Evolutionary conservation across 257 asterid genomes (phyloP).

Genomic region (Marsdenia floribunda): DNA sequence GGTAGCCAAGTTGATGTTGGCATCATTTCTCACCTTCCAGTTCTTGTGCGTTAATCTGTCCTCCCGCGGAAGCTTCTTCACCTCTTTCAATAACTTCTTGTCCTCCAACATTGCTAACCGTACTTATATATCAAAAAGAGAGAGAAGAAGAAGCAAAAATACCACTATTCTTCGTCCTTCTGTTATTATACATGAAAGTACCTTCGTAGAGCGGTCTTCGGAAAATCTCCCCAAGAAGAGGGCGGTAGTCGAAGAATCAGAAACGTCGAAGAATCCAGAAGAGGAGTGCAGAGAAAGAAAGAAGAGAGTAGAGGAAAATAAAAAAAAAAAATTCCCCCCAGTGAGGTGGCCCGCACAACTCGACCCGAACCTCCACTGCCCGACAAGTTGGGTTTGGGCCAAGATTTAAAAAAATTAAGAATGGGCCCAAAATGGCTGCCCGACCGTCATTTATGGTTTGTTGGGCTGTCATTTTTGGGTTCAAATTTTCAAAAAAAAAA

Average conservation of each 20-base stretch:
- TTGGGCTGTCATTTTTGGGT: no score
- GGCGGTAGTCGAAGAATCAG: background rate
- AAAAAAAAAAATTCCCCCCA: no score
- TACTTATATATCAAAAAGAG: background rate
- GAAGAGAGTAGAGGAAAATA: no score
- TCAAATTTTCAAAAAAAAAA: no score
- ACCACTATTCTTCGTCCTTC: conserved; percentile 1
- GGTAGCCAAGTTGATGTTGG: conserved; percentile 87
- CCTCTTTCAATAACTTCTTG: conserved; percentile 99
- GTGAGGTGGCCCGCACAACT: no score
- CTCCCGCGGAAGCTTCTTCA: conserved; percentile 97
- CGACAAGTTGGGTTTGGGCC: no score
- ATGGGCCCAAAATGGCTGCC: no score
- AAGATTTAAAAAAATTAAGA: no score
- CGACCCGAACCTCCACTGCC: no score
- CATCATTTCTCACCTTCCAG: conserved; percentile 99
- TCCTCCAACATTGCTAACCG: conserved; percentile 86
- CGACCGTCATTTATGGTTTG: no score
- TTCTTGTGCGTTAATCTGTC: conserved; percentile 93
- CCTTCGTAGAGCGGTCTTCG: background rate
- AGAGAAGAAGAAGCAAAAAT: background rate
- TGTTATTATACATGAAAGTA: background rate
- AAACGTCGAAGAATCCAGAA: no score
- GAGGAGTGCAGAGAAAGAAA: no score
- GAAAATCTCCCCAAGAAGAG: conserved; percentile 2